Conservation (phyloP, 2,329 filamentous ascomycete species). For the Penicillium brevicompactum region DNA sequence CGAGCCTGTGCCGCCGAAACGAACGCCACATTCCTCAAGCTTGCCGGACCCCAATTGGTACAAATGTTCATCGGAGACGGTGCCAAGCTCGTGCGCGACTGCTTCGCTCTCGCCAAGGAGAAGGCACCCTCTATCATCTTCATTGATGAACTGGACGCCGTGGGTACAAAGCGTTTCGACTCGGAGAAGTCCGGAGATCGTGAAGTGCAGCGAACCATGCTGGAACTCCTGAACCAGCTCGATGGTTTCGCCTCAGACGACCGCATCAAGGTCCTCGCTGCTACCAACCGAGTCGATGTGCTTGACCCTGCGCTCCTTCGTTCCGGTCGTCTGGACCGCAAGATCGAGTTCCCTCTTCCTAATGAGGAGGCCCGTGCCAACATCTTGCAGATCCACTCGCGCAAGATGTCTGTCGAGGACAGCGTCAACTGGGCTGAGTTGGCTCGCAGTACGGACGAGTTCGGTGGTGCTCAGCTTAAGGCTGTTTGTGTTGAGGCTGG, state of each 20-base stretch:
- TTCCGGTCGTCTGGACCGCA: conserved; percentile 89
- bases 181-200: conserved; percentile 97
- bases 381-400: conserved; percentile 94
- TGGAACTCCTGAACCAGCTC: conserved; percentile 97
- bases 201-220: conserved; percentile 97
- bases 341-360: conserved; percentile 97
- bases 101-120: conserved; percentile 96
- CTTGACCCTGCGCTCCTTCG: conserved; percentile 88
- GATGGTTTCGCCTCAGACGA: conserved; percentile 98
- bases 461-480: conserved; percentile 96
- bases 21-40: conserved; percentile 97
- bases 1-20: conserved; percentile 97
- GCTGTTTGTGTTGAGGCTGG: conserved; percentile 98
- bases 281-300: conserved; percentile 92
- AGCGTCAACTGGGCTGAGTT: conserved; percentile 94
- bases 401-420: conserved; percentile 96
- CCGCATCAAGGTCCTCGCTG: conserved; percentile 92
- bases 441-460: conserved; percentile 96
- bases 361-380: conserved; percentile 97
- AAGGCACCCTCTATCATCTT: conserved; percentile 99
- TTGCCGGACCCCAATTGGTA: conserved; percentile 94
- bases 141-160: conserved; percentile 96
- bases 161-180: conserved; percentile 99
- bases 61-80: conserved; percentile 99
- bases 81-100: conserved; percentile 95